A percentile compares a stretch with the other conserved stretches of the same genome.
phyloP scores from a whole-genome alignment of 148 eudicot species.

The Rhododendron simsii region DNA sequence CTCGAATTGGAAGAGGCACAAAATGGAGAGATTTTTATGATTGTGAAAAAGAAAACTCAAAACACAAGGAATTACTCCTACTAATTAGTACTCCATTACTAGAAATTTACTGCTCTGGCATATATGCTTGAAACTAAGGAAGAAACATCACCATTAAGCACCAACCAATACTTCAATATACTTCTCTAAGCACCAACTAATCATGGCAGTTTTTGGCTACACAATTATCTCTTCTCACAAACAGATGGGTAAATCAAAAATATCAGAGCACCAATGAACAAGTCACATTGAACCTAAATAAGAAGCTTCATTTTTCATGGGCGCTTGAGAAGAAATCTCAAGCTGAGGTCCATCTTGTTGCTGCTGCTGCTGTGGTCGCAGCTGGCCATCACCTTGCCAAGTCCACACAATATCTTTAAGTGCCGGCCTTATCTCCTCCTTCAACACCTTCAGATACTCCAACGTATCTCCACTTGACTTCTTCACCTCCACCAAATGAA shows the following conservation, averaged over 20 bases:
- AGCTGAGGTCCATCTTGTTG: slow-evolving; percentile 5
- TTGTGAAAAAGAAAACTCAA: neutral
- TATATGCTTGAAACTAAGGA: neutral
- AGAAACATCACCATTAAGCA: neutral
- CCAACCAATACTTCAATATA: neutral
- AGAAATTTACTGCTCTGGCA: neutral
- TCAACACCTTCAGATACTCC: slow-evolving; percentile 32
- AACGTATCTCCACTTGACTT: slow-evolving; percentile 22
- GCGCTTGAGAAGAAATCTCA: neutral
- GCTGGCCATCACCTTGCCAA: slow-evolving; percentile 44
- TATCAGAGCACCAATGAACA: neutral
- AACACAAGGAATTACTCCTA: neutral
- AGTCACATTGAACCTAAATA: neutral
- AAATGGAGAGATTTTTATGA: neutral
- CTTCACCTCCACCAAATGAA: slow-evolving; percentile 31
- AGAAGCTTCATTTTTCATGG: neutral
- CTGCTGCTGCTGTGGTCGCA: slow-evolving; percentile 1
- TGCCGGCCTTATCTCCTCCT: slow-evolving; percentile 36
- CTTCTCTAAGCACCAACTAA: neutral
- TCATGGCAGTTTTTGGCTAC: neutral
- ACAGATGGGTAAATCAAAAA: neutral
- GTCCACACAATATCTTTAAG: slow-evolving; percentile 48
- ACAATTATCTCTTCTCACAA: neutral
- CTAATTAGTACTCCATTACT: neutral
- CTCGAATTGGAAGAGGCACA: too few species aligned